A percentile compares a stretch with the other conserved stretches of the same genome.
Conservation (phyloP, 148 eudicot species). For the Dianthus caryophyllus region DNA sequence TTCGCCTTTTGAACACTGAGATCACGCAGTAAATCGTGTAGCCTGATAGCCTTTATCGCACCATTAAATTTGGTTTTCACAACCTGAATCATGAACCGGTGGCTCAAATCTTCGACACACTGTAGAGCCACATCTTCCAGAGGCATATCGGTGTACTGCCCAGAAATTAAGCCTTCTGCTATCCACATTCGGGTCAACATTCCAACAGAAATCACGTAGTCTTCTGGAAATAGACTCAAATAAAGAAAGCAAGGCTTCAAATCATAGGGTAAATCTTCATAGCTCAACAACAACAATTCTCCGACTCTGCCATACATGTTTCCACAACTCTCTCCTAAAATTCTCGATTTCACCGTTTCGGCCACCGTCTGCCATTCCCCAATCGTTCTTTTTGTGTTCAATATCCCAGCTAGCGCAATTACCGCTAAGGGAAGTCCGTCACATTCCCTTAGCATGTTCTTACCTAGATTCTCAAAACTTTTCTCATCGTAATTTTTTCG, state of each 20-base stretch:
- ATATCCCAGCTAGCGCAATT: conserved; percentile 32
- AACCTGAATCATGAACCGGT: conserved; percentile 30
- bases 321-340: conserved; percentile 9
- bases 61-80: conserved; percentile 22
- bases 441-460: conserved; percentile 30
- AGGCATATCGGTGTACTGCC: neutral
- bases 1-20: conserved; percentile 26
- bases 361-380: conserved; percentile 18
- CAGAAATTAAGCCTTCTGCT: conserved; percentile 24
- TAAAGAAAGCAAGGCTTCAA: conserved; percentile 29
- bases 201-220: conserved; percentile 8
- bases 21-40: conserved; percentile 32
- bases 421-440: conserved; percentile 40
- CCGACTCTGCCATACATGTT: conserved; percentile 9
- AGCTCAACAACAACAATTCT: conserved; percentile 20
- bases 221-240: conserved; percentile 26
- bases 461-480: conserved; percentile 28
- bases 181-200: conserved; percentile 23
- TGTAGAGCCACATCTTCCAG: conserved; percentile 19
- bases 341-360: conserved; percentile 7
- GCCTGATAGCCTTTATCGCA: conserved; percentile 12
- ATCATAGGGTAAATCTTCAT: conserved; percentile 18
- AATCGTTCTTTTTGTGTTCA: conserved; percentile 13
- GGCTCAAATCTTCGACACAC: conserved; percentile 22
- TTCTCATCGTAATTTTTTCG: neutral